A percentile compares a stretch with the other conserved stretches of the same genome.
Conservation (phyloP, 1,139 yeast genomes). For the Debaryomycetaceae sp. region DNA sequence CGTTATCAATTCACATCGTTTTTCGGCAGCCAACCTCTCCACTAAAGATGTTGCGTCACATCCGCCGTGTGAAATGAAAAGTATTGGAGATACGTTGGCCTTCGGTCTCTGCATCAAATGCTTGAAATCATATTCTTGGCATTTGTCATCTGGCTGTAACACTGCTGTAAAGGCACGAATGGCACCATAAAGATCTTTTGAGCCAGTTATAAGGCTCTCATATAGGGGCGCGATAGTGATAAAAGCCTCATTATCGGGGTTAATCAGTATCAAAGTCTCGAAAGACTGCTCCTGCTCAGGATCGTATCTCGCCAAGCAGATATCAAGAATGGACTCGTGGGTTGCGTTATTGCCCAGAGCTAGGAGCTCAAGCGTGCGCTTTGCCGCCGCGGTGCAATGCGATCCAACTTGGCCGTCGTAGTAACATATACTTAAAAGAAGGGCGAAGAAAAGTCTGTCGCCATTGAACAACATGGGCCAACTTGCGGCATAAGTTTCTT, state of each 20-base stretch:
- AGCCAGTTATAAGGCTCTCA: too few species aligned
- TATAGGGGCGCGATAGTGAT: not conserved
- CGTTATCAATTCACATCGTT: slow-evolving; percentile 18
- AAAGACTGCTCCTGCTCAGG: slow-evolving; percentile 2
- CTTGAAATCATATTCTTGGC: not conserved
- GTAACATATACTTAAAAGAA: slow-evolving; percentile 23
- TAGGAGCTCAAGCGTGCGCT: slow-evolving; percentile 4
- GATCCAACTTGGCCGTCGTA: slow-evolving; percentile 16
- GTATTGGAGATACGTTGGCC: slow-evolving; percentile 21
- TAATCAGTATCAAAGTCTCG: slow-evolving; percentile 4
- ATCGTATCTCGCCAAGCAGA: slow-evolving; percentile 5
- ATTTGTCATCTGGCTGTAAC: not conserved
- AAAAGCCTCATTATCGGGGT: slow-evolving; percentile 11
- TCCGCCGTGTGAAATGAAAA: slow-evolving; percentile 52
- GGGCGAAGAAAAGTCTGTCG: slow-evolving; percentile 38
- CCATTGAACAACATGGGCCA: slow-evolving; percentile 39
- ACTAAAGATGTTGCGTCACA: slow-evolving; percentile 57
- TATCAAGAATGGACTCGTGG: slow-evolving; percentile 3
- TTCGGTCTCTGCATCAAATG: not conserved
- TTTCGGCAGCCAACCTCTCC: slow-evolving; percentile 27
- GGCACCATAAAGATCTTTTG: too few species aligned
- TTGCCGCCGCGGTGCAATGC: slow-evolving; percentile 9
- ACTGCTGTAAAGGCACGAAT: not conserved
- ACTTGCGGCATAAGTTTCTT: slow-evolving; percentile 33
- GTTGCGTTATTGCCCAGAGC: slow-evolving; percentile 1